A percentile compares a stretch with the other conserved stretches of the same genome.
Conservation (phyloP, 1,139 yeast genomes). For the Blastobotrys indianensis region DNA sequence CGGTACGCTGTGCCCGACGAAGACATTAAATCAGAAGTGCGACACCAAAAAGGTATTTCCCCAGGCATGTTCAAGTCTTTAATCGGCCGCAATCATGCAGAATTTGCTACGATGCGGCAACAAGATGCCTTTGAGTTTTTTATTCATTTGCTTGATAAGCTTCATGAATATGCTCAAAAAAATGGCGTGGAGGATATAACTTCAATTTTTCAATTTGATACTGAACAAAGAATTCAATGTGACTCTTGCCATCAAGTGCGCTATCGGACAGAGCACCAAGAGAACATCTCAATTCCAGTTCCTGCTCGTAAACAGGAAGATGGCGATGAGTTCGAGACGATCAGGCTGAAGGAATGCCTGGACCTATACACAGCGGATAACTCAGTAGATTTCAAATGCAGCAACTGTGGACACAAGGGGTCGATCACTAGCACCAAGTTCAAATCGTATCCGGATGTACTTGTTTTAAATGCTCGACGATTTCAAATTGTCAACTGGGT, state of each 20-base stretch:
- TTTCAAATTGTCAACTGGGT: conserved; percentile 86
- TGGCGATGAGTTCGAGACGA: conserved; percentile 46
- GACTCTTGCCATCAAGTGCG: conserved; percentile 55
- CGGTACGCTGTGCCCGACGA: conserved; percentile 52
- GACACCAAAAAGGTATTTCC: conserved; percentile 68
- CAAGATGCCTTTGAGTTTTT: conserved; percentile 95
- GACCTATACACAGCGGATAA: conserved; percentile 46
- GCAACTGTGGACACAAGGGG: conserved; percentile 42
- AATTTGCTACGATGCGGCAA: conserved; percentile 80
- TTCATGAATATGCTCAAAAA: conserved; percentile 42
- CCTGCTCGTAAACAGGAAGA: conserved; percentile 34
- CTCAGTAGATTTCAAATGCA: conserved; percentile 62
- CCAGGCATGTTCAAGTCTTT: conserved; percentile 71
- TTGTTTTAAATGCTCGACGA: conserved; percentile 70
- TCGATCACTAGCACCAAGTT: conserved; percentile 42
- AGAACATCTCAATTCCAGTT: conserved; percentile 62
- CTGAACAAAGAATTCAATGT: conserved; percentile 64
- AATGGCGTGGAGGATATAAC: conserved; percentile 40
- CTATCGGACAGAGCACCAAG: conserved; percentile 54
- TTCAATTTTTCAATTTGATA: conserved; percentile 54
- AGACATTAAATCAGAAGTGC: conserved; percentile 26
- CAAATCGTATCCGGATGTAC: conserved; percentile 60
- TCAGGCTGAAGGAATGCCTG: conserved; percentile 50
- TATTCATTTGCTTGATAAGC: conserved; percentile 55
- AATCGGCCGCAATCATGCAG: conserved; percentile 72